These are phyloP conservation scores for Fallopia convolvulus DNA, from an alignment of 148 eudicot species.

Conservation along the genomic window DNA sequence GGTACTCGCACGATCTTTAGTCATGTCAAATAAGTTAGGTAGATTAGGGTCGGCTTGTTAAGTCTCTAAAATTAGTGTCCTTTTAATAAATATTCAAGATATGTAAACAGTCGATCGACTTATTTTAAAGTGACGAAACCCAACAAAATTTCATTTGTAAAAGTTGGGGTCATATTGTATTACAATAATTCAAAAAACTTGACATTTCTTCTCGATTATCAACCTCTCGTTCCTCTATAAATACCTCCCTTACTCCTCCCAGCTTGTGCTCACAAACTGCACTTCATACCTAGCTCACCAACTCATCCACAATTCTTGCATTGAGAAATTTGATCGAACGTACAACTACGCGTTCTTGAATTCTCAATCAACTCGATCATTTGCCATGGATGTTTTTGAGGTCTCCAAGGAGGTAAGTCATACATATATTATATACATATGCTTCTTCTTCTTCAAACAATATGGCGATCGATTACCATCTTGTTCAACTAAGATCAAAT, in stretches of 20 bases:
- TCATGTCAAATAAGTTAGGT: not conserved
- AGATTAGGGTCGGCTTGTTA: not conserved
- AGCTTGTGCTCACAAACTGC: not conserved
- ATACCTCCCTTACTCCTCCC: not conserved
- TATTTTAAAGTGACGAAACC: not conserved
- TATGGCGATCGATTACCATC: not conserved
- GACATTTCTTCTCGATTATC: not conserved
- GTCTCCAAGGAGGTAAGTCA: not conserved
- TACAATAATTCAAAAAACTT: not conserved
- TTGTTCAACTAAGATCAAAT: not conserved
- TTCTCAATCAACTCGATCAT: not conserved
- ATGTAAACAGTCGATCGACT: not conserved
- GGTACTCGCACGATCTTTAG: not conserved
- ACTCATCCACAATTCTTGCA: not conserved
- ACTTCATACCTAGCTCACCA: not conserved
- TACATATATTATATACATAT: too few relatives aligned
- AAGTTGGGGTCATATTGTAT: not conserved
- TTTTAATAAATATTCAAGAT: not conserved
- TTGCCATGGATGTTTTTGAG: constrained; percentile 3
- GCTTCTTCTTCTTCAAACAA: not conserved
- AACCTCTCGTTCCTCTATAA: not conserved
- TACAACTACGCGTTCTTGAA: not conserved
- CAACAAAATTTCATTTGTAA: not conserved
- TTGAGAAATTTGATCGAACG: not conserved
- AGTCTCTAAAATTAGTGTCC: not conserved